Percentiles rank a stretch among this genome's conserved stretches.
Evolutionary conservation across 1,284 basidiomycete species (phyloP).

Genomic region (Schizophyllum commune): DNA sequence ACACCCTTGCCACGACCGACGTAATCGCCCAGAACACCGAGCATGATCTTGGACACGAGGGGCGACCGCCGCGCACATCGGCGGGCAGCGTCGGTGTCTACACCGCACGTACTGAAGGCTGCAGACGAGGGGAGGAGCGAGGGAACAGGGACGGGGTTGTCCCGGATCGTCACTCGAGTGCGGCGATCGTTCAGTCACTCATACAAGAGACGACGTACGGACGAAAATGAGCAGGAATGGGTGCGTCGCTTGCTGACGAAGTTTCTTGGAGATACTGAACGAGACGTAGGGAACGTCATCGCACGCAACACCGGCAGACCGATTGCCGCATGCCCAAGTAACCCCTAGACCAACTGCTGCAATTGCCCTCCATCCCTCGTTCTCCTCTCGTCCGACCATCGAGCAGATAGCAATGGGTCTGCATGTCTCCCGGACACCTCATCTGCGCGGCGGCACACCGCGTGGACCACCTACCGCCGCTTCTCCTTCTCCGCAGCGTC

Average conservation of each 20-base stretch:
- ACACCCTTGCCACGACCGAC: not conserved
- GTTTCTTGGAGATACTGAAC: not conserved
- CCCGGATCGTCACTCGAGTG: not conserved
- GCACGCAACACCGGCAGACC: not conserved
- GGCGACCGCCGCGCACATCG: not conserved
- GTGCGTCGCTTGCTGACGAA: not conserved
- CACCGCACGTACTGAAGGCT: not conserved
- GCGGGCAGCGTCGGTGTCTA: not conserved
- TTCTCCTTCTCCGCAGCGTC: not conserved
- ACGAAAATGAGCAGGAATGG: not conserved
- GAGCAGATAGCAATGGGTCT: conserved; percentile 72
- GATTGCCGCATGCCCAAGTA: not conserved
- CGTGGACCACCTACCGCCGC: not conserved
- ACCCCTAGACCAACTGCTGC: not conserved
- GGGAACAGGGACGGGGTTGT: not conserved
- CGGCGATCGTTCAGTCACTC: not conserved
- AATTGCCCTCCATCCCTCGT: conserved; percentile 11
- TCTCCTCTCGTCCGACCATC: conserved; percentile 48
- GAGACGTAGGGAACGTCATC: not conserved
- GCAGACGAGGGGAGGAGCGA: not conserved
- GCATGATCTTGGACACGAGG: not conserved
- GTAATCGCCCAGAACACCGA: not conserved
- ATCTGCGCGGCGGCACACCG: conserved; percentile 30
- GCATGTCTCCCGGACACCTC: conserved; percentile 65
- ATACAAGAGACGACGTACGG: not conserved